Base-by-base conservation (phyloP, 192 early-diverging fungal genomes). In the Backusella parvicylindrica region DNA sequence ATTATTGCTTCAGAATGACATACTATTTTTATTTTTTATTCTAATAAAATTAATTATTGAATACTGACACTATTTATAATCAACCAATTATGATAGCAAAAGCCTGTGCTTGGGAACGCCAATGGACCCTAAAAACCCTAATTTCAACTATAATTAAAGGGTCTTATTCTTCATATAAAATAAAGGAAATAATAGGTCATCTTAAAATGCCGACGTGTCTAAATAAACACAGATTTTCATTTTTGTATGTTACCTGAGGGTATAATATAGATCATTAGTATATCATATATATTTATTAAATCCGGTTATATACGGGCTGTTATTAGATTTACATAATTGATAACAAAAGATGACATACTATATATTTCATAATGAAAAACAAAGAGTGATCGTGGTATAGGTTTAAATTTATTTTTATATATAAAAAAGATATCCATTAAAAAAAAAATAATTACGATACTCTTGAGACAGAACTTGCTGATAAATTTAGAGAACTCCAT, bases 121-220 rank as follows among this genome's bases (percentile, higher is more conserved):
- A 60, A 60, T 60, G 53, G 53, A 60, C 53, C 53, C 53, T 60
- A 60, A 60, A n/a, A 60, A 28, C 53, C 53, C 53, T 60, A 60
- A 60, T 28, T 60, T 28, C 26, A 60, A 60, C n/a, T 60, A 60
- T 26, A 60, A 60, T 60, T 60, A 60, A 60, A 60, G 53, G 53
- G 53, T 60, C 53, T 60, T 28, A 26, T 26, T 56, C n/a, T 50
- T 50, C 40, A 41, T 41, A 41, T 15, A 16, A 41, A 41, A 41
- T 41, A 41, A 41, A 41, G 2, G 13, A 16, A n/a, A 6, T 47
- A 18, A 47, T 47, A 47, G 43, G 43, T 16, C 18, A 18, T 18
- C 18, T 47, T 47, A 0, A 18, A 16, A 47, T 47, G 43, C 16
- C 16, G 43, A n/a, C n/a, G 6, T 41, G 40, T 8, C n/a, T n/a